Base-by-base conservation (phyloP, 2,329 filamentous ascomycete species). In the Nothophoma quercina region DNA sequence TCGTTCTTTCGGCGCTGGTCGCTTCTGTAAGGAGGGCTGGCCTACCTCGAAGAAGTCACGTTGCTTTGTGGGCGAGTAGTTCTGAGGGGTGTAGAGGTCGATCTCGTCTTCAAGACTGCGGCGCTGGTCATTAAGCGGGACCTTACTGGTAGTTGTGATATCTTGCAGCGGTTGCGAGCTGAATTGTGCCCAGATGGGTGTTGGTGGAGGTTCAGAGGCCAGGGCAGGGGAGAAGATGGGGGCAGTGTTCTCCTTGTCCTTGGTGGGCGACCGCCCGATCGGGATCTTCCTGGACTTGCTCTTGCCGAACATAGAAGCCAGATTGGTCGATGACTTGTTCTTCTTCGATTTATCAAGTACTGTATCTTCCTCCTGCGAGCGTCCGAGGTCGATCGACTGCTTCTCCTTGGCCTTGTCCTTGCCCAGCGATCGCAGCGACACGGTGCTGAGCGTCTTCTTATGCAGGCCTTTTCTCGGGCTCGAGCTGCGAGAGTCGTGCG, bases 131-230 rank as follows among this genome's bases (percentile, higher is more conserved):
- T 75, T 75, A 29, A 78, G 69, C 8, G 80, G 77, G 10, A 81
- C 69, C 16, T 77, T 77, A 48, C 75, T 77, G 2, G 75, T 75
- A 22, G 67, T 65, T 2, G 63, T 64, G 45, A 62, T 56, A 34
- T 73, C 67, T 25, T 70, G 62, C 45, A 64, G 60, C 21, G 60
- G 58, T 36, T 72, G 67, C 33, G 77, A 75, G 50, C 81, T 76
- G 69, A 93, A 95, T 65, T 95, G 88, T 12, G 89, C 85, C 80
- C 90, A 96, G 49, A 93, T 92, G 19, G 93, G 91, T 2, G 89
- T 86, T 15, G 83, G 80, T 8, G 75, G 60, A 7, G 69, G 68
- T 5, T 64, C 64, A 18, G 75, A 67, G 2, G 44, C 26, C 2
- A 51, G 6, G 41, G 78, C 75, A 32, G 77, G 75, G 10, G 77